These are phyloP conservation scores for Jasminum sambac DNA, from an alignment of 257 asterid species.

Conservation along the genomic window DNA sequence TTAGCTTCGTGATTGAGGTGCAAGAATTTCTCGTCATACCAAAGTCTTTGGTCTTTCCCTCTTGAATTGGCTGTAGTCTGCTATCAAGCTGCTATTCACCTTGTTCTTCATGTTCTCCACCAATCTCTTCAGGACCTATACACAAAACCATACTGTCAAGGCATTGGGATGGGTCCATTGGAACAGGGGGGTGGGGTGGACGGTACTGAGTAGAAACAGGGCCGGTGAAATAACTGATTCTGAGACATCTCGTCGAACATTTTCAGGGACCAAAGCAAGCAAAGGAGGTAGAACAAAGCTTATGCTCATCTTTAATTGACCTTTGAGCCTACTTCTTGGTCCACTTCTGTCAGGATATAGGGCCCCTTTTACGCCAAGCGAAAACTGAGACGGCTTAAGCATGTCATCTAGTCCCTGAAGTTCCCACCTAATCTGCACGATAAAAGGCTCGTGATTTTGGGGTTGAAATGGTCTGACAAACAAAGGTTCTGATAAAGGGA, in stretches of 20 bases:
- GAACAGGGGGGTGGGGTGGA: not conserved
- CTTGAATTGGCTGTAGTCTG: conserved; percentile 76
- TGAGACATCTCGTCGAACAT: conserved; percentile 77
- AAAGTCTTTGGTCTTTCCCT: conserved; percentile 53
- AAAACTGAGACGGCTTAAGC: conserved; percentile 76
- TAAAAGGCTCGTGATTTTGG: conserved; percentile 4
- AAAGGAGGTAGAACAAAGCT: conserved; percentile 80
- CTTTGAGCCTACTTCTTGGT: conserved; percentile 62
- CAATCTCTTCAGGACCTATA: conserved; percentile 66
- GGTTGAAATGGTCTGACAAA: conserved; percentile 4
- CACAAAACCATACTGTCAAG: not conserved
- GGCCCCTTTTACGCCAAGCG: conserved; percentile 72
- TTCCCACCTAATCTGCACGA: conserved; percentile 83
- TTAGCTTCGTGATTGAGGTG: not conserved
- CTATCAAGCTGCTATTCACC: conserved; percentile 78
- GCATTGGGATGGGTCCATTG: not conserved
- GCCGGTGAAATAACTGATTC: conserved; percentile 59
- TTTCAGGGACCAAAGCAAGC: conserved; percentile 76
- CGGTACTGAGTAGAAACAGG: not conserved
- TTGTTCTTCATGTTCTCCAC: conserved; percentile 82
- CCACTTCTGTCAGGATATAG: conserved; percentile 78
- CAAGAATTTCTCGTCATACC: not conserved
- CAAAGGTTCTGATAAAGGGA: not conserved
- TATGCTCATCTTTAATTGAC: conserved; percentile 73
- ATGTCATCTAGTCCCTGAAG: conserved; percentile 83